Base-by-base conservation (phyloP, 768 basidiomycete species). In the Tulasnella sp. region DNA sequence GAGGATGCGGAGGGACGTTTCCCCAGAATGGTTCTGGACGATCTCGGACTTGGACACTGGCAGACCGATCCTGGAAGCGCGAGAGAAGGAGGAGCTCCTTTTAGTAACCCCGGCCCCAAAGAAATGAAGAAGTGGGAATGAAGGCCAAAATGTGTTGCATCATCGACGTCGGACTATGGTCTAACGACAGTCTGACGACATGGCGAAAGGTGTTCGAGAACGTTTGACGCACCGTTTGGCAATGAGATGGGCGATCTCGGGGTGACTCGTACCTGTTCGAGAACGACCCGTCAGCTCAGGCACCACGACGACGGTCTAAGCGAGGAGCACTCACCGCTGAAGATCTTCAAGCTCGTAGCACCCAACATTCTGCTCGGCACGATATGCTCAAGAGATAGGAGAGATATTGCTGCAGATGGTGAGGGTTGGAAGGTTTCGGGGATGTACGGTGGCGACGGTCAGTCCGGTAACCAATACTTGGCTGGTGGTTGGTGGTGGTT, bases 231-330 rank as follows among this genome's bases (percentile, higher is more conserved):
- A 97, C 96, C 96, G 92, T 88, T 93, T 90, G 82, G 96, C 94
- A 85, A 99, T 95, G 84, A 95, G 93, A 86, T 97, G 93, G 48
- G 97, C 97, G 83, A 99, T 90, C 87, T 96, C 94, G 78, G 96
- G 96, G 87, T 99, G 97, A 87, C 95, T 96, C 48, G 96, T 97
- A 82, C 96, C 96, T 97, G 83, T 46, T 46, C 31, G 54, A 37
- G 60, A 76, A 81, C 76, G 76, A 60, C 78, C n/a, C 2, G 74
- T 75, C 75, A 75, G 77, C 44, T 44, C 72, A 77, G 78, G 81
- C 37, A 46, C 50, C 41, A 34, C 28, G 50, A 50, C 58, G 80
- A 64, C 58, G 78, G 31, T 79, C 20, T 72, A 64, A 31, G 80
- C 81, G 76, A 80, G 81, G 41, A 76, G 12, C 50, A 85, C 89